A percentile compares a stretch with the other conserved stretches of the same genome.
phyloP scores from a whole-genome alignment of 306 rosid species.

The Pyrus pyrifolia region DNA sequence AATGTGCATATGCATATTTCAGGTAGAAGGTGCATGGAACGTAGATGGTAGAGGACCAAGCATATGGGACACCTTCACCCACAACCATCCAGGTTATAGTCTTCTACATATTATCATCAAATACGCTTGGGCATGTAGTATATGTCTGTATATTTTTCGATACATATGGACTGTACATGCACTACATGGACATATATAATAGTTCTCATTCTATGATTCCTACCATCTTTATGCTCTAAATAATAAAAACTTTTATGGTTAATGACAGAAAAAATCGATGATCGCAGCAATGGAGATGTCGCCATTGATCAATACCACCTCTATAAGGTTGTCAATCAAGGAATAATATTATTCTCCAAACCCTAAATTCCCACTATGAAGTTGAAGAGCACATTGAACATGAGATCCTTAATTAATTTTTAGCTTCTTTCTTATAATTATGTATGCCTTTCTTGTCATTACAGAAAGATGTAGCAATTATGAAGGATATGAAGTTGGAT shows the following conservation, averaged over 20 bases:
- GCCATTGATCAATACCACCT: slow-evolving; percentile 26
- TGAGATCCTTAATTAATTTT: no score
- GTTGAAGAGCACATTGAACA: no score
- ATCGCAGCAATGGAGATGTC: slow-evolving; percentile 16
- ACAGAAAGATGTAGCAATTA: slow-evolving; percentile 55
- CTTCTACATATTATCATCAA: no score
- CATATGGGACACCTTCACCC: background rate
- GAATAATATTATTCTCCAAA: background rate
- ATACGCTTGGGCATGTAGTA: no score
- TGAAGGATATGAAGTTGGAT: slow-evolving; percentile 52
- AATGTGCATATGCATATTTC: background rate
- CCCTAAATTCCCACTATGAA: no score
- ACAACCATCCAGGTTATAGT: background rate
- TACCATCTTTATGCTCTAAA: no score
- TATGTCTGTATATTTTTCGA: no score
- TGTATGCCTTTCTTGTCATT: background rate
- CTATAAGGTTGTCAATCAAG: background rate
- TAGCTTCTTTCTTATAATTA: background rate
- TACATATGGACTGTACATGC: no score
- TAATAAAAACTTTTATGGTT: background rate
- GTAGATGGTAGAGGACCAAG: background rate
- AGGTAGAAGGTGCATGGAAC: background rate
- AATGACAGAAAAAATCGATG: background rate
- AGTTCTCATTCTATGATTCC: background rate
- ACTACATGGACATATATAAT: no score